These are phyloP conservation scores for Fusarium compactum DNA, from an alignment of 2,329 filamentous ascomycete species.

Conservation along the genomic window DNA sequence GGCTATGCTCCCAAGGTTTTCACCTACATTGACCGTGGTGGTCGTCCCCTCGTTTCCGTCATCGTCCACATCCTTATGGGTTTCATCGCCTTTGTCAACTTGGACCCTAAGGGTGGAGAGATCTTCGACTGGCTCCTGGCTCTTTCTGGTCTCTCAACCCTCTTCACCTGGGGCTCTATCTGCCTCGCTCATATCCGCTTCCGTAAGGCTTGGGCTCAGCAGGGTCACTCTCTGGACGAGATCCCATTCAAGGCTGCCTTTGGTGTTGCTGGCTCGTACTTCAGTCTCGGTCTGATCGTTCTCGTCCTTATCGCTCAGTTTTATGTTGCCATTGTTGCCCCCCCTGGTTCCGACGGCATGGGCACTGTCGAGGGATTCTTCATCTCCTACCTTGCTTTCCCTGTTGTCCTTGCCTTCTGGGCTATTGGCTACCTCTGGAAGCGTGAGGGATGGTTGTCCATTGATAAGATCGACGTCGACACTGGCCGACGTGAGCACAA, in stretches of 20 bases:
- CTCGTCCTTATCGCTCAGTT: conserved; percentile 69
- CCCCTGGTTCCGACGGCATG: conserved; percentile 50
- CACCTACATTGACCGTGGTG: conserved; percentile 65
- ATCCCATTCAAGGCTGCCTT: conserved; percentile 72
- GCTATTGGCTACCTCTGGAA: conserved; percentile 73
- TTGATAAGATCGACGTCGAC: conserved; percentile 75
- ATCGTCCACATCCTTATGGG: conserved; percentile 60
- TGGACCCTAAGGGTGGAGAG: conserved; percentile 58
- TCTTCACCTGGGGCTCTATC: conserved; percentile 76
- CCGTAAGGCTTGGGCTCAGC: conserved; percentile 68
- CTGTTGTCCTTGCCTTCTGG: conserved; percentile 69
- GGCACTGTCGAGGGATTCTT: conserved; percentile 65
- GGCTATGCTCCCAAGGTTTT: conserved; percentile 67
- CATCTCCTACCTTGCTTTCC: conserved; percentile 65
- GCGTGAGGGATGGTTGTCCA: conserved; percentile 68
- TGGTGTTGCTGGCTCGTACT: conserved; percentile 72
- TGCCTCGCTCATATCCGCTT: conserved; percentile 74
- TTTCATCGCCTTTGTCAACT: conserved; percentile 62
- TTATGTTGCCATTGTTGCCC: conserved; percentile 61
- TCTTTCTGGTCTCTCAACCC: conserved; percentile 70
- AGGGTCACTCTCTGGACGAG: conserved; percentile 73
- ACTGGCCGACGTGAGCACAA: conserved; percentile 73
- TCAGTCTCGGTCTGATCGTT: conserved; percentile 69
- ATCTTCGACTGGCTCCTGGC: conserved; percentile 75
- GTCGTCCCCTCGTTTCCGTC: conserved; percentile 63